These are phyloP conservation scores for Colletotrichum destructivum DNA, from an alignment of 2,329 filamentous ascomycete genomes.

Conservation along the genomic window DNA sequence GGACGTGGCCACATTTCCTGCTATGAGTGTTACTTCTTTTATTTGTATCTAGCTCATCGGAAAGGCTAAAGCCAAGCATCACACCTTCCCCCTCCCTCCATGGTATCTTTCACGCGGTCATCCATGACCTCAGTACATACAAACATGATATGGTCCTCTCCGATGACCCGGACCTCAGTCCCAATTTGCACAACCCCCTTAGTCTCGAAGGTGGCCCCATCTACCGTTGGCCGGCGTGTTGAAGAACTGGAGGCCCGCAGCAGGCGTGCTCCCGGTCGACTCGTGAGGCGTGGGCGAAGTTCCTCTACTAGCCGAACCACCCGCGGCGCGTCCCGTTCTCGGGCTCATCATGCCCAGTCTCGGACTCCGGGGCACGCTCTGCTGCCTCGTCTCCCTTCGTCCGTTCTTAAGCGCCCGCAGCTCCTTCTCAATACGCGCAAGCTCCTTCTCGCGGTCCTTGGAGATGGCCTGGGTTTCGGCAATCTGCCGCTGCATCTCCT, in stretches of 20 bases:
- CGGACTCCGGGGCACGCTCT: constrained; percentile 72
- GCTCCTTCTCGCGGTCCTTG: constrained; percentile 67
- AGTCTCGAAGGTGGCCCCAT: constrained; percentile 63
- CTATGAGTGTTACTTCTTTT: not conserved
- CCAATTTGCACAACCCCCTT: constrained; percentile 14
- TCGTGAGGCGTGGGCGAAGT: constrained; percentile 62
- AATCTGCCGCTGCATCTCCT: constrained; percentile 56
- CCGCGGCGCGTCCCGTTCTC: constrained; percentile 50
- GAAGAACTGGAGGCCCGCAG: constrained; percentile 58
- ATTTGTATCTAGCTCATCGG: not conserved
- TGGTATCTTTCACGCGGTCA: constrained; percentile 16
- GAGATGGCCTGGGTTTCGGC: constrained; percentile 59
- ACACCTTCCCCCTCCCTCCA: not conserved
- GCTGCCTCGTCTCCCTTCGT: constrained; percentile 69
- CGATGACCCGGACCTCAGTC: not conserved
- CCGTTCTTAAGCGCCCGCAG: constrained; percentile 62
- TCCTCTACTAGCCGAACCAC: constrained; percentile 61
- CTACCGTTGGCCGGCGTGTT: constrained; percentile 56
- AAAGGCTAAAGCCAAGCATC: not conserved
- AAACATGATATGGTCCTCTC: not conserved
- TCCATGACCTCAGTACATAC: not conserved
- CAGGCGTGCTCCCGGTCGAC: constrained; percentile 50
- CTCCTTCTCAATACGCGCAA: constrained; percentile 65
- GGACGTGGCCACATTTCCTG: not conserved
- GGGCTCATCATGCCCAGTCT: constrained; percentile 69